Conservation (phyloP, 2,329 filamentous ascomycete genomes). For the Claviceps citrina region DNA sequence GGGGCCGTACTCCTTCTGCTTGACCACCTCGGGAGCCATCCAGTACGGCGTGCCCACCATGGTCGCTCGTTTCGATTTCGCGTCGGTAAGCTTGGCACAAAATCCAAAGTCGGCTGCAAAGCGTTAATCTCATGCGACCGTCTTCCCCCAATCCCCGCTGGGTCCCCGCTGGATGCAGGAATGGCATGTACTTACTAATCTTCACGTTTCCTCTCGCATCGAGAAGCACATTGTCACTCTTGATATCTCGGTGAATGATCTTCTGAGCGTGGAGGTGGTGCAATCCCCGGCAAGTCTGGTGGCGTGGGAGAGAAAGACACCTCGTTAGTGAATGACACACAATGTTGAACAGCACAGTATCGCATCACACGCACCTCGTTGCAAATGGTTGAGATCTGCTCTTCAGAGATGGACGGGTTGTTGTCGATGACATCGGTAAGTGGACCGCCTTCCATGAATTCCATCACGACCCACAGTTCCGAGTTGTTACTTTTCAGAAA, state of each 20-base stretch:
- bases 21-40: slow-evolving; percentile 99
- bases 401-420: slow-evolving; percentile 82
- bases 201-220: slow-evolving; percentile 93
- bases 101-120: slow-evolving; percentile 89
- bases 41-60: slow-evolving; percentile 99
- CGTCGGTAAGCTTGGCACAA: slow-evolving; percentile 94
- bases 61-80: slow-evolving; percentile 90
- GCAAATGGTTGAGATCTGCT: slow-evolving; percentile 96
- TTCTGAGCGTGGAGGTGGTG: slow-evolving; percentile 90
- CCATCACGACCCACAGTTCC: slow-evolving; percentile 99
- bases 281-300: slow-evolving; percentile 82
- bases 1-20: slow-evolving; percentile 95
- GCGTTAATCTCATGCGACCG: slow-evolving; percentile 17
- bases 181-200: slow-evolving; percentile 54
- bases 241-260: slow-evolving; percentile 98
- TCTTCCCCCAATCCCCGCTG: no score
- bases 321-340: background rate
- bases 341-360: background rate
- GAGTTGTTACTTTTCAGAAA: slow-evolving; percentile 89
- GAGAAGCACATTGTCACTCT: slow-evolving; percentile 94
- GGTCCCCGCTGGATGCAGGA: no score
- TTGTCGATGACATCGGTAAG: slow-evolving; percentile 98
- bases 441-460: slow-evolving; percentile 97
- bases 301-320: no score
- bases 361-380: slow-evolving; percentile 55